Conservation (phyloP, 768 basidiomycete genomes). For the Tricholoma bakamatsutake region DNA sequence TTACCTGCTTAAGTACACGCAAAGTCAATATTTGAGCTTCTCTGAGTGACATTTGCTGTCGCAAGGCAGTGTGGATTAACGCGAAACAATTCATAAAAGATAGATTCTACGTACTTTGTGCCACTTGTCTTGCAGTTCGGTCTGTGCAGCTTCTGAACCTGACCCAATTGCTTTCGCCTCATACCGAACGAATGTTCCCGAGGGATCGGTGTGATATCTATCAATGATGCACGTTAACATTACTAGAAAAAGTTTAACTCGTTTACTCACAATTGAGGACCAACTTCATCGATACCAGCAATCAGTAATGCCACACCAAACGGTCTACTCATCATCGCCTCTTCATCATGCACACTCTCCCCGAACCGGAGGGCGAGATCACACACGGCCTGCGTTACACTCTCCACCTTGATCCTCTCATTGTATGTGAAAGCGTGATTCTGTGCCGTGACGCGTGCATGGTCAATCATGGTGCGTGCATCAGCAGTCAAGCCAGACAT, state of each 20-base stretch:
- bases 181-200: slow-evolving; percentile 94
- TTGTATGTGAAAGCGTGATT: slow-evolving; percentile 97
- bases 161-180: slow-evolving; percentile 99
- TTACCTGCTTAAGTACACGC: slow-evolving; percentile 94
- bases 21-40: slow-evolving; percentile 87
- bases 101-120: slow-evolving; percentile 60
- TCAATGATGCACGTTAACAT: neutral
- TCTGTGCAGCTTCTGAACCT: slow-evolving; percentile 96
- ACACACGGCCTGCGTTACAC: slow-evolving; percentile 95
- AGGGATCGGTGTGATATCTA: slow-evolving; percentile 97
- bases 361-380: slow-evolving; percentile 96
- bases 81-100: neutral
- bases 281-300: slow-evolving; percentile 94
- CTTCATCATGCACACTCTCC: slow-evolving; percentile 98
- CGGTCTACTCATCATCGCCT: slow-evolving; percentile 98
- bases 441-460: slow-evolving; percentile 93
- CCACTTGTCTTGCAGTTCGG: slow-evolving; percentile 95
- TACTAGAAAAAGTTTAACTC: neutral
- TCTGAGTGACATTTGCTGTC: slow-evolving; percentile 81
- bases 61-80: slow-evolving; percentile 1
- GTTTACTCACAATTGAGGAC: slow-evolving; percentile 84
- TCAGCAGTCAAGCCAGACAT: slow-evolving; percentile 98
- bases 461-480: slow-evolving; percentile 99
- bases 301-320: slow-evolving; percentile 97
- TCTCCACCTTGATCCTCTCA: slow-evolving; percentile 95